Base-by-base conservation (phyloP, 108 stramenopile genomes). In the Craspedostauros australis region DNA sequence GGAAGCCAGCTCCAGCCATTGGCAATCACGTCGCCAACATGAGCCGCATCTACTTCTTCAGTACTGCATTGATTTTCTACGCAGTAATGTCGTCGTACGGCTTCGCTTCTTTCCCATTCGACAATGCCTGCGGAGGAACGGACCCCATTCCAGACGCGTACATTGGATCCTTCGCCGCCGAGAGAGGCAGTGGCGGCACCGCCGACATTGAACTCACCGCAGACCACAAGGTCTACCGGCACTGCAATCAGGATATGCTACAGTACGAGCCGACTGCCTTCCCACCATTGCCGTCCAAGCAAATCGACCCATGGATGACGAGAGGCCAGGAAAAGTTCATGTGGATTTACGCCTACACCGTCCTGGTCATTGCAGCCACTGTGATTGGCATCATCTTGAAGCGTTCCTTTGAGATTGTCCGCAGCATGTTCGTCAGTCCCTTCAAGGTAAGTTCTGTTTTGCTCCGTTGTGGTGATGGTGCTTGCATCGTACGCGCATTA, bases 211-310 rank as follows among this genome's bases (percentile, higher is more conserved):
- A 39, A 26, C 40, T 62, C 30, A 2, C 29, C 1, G 16, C 3
- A 21, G 60, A 30, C 27, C 51, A 62, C 22, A 46, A 4, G 12
- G 21, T 30, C 3, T 52, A 53, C 15, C 3, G 15, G 8, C 53
- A 50, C 39, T 62, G 60, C 51, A 30, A 62, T 25, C 60, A 62
- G 32, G 46, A 62, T 27, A 20, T 62, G 46, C 20, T 62, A 12
- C 25, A 36, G 2, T 38, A 44, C 31, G 46, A 27, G 5, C 46
- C 57, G n/a, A n/a, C n/a, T n/a, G n/a, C n/a, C n/a, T n/a, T n/a
- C n/a, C n/a, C n/a, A n/a, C n/a, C n/a, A n/a, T n/a, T n/a, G n/a
- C n/a, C n/a, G n/a, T n/a, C n/a, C n/a, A n/a, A n/a, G n/a, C n/a
- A n/a, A n/a, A n/a, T n/a, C n/a, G n/a, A n/a, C n/a, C n/a, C n/a